Base-by-base conservation (phyloP, 139 green algal genomes). In the Chlamydomonas urium region DNA sequence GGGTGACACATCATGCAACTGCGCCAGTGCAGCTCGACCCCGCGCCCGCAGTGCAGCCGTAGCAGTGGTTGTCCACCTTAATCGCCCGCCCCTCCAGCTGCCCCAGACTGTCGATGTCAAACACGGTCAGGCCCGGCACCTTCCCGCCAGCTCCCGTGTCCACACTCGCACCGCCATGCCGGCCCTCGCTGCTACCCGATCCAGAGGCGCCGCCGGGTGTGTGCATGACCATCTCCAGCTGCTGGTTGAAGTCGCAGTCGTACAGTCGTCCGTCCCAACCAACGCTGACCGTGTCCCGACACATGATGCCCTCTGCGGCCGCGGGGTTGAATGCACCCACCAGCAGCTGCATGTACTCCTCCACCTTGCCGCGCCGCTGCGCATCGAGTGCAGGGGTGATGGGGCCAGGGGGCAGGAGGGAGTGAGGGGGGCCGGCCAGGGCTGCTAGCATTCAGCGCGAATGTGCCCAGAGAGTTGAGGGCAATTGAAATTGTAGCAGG, bases 241-340 rank as follows among this genome's bases (percentile, higher is more conserved):
- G 94, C 88, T 98, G 94, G 83, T 99, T 99, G 82, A 99, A 99
- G 71, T 99, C 94, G 79, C 94, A 99, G 83, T 99, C 94, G 62
- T 89, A 98, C 29, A 99, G 23, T 1, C 72, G 73, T 29, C 94
- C 94, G 71, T 99, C 93, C 90, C 90, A 98, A 3, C 83, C 75
- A 2, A 98, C 92, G 38, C 65, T 89, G 24, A 98, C 72, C 0
- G 92, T 94, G 73, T 96, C 78, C 10, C 86, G 74, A 75, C 89
- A 96, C 89, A 93, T 93, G 6, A 94, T 63, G 0, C 65, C 69
- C 2, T 85, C 76, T 14, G 82, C 88, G 4, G 94, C 85, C 4
- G 69, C 78, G 0, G 88, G 77, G 83, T 98, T 98, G 87, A 97
- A 98, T 24, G 62, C 79, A 21, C 92, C 47, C 42, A 97, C 86